These are phyloP conservation scores for Mycena sp. DNA, from an alignment of 1,284 basidiomycete species.

Conservation along the genomic window DNA sequence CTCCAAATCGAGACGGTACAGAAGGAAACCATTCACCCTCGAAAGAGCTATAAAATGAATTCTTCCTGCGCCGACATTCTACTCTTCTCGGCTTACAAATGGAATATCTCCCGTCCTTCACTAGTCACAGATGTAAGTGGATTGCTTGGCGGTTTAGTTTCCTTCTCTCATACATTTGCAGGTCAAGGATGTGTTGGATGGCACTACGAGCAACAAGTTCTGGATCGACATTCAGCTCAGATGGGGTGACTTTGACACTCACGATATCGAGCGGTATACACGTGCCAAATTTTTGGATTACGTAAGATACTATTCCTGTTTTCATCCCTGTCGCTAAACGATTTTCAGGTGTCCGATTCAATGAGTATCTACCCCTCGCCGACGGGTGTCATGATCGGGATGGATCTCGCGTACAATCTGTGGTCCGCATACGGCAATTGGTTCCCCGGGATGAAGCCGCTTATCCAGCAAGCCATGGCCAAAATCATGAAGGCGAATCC, in stretches of 20 bases:
- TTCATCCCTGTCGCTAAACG: constrained; percentile 41
- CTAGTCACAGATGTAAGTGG: constrained; percentile 88
- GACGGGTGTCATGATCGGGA: constrained; percentile 97
- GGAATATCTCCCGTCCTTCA: constrained; percentile 97
- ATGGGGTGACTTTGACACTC: constrained; percentile 99
- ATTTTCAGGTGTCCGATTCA: constrained; percentile 78
- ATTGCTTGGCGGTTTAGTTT: background rate
- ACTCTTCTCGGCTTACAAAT: constrained; percentile 97
- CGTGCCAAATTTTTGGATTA: constrained; percentile 98
- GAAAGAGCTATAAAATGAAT: constrained; percentile 99
- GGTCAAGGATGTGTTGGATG: constrained; percentile 96
- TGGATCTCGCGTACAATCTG: constrained; percentile 98
- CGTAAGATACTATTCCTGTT: constrained; percentile 52
- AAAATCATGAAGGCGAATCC: constrained; percentile 99
- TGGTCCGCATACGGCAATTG: constrained; percentile 99
- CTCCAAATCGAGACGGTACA: constrained; percentile 99
- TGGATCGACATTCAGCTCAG: constrained; percentile 99
- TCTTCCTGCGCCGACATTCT: constrained; percentile 97
- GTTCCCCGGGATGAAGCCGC: constrained; percentile 99
- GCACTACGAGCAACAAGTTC: constrained; percentile 98
- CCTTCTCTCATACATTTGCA: constrained; percentile 38
- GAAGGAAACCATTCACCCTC: constrained; percentile 99
- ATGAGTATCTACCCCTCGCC: constrained; percentile 99
- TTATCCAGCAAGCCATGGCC: constrained; percentile 98
- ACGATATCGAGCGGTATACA: constrained; percentile 97